Percentiles rank a stretch among this genome's conserved stretches.
Conservation (phyloP, 164 flowering plant genomes). For the Stephania cephalantha region DNA sequence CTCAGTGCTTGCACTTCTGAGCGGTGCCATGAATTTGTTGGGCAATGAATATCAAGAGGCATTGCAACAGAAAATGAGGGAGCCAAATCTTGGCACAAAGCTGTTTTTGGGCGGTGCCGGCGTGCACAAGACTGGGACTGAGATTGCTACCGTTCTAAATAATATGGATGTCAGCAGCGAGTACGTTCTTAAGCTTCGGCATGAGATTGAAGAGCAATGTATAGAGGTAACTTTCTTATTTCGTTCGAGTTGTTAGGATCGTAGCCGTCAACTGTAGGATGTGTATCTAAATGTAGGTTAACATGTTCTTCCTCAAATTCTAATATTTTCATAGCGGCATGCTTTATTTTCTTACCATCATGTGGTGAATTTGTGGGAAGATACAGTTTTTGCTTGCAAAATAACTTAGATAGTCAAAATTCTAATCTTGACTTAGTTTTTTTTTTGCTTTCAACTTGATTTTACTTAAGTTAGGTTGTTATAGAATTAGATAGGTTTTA, state of each 20-base stretch:
- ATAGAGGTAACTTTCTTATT: slow-evolving; percentile 48
- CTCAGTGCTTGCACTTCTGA: slow-evolving; percentile 72
- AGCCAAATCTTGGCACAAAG: slow-evolving; percentile 75
- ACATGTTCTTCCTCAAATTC: background rate
- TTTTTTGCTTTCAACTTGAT: background rate
- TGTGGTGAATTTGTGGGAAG: no score
- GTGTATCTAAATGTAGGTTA: background rate
- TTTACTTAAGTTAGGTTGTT: no score
- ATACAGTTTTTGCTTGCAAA: no score
- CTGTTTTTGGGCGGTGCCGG: slow-evolving; percentile 85
- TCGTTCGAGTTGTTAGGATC: background rate
- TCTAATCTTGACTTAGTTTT: background rate
- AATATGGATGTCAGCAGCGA: slow-evolving; percentile 90
- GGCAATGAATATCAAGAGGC: slow-evolving; percentile 87
- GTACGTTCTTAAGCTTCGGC: slow-evolving; percentile 74
- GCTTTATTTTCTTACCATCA: no score
- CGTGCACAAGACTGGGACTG: slow-evolving; percentile 80
- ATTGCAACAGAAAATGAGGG: slow-evolving; percentile 77
- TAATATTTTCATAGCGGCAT: no score
- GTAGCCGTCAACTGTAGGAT: background rate
- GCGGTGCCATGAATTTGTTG: slow-evolving; percentile 68
- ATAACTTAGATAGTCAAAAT: background rate
- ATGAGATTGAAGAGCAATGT: slow-evolving; percentile 88
- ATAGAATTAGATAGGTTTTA: no score
- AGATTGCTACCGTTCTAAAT: slow-evolving; percentile 83